A percentile compares a stretch with the other conserved stretches of the same genome.
phyloP scores from a whole-genome alignment of 2,329 filamentous ascomycete genomes.

The Cladosporium velox region DNA sequence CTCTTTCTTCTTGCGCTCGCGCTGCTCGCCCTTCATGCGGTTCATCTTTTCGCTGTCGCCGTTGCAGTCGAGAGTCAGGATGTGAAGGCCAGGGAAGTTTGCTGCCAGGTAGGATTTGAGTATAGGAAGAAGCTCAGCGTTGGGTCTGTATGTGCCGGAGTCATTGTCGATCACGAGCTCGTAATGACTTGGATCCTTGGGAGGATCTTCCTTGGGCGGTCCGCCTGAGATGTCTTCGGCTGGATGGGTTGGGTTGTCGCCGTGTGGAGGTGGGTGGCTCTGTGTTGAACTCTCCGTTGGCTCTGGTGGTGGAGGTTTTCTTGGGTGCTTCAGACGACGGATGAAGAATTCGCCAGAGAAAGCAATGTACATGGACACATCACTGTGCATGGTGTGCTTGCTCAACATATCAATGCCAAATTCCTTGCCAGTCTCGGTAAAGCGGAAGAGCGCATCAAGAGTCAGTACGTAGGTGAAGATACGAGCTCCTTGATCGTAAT shows the following conservation, averaged over 20 bases:
- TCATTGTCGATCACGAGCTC: constrained; percentile 95
- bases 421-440: constrained; percentile 94
- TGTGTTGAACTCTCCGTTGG: constrained; percentile 48
- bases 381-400: constrained; percentile 96
- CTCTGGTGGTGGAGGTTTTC: constrained; percentile 43
- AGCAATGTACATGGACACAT: constrained; percentile 87
- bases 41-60: constrained; percentile 70
- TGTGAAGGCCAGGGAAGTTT: constrained; percentile 76
- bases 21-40: constrained; percentile 74
- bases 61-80: constrained; percentile 73
- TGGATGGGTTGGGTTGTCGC: constrained; percentile 53
- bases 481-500: constrained; percentile 81
- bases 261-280: constrained; percentile 44
- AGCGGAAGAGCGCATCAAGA: constrained; percentile 80
- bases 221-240: constrained; percentile 52
- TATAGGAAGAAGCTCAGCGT: constrained; percentile 71
- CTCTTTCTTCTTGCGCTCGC: constrained; percentile 68
- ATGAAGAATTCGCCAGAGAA: constrained; percentile 94
- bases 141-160: constrained; percentile 87
- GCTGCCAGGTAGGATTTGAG: constrained; percentile 69
- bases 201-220: constrained; percentile 45
- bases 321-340: constrained; percentile 61
- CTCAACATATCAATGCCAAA: constrained; percentile 90
- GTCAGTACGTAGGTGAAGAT: constrained; percentile 93
- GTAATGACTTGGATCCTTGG: constrained; percentile 63